Percentiles rank a stretch among this genome's conserved stretches.
Conservation (phyloP, 441 rosid genomes). For the Corymbia calophylla region DNA sequence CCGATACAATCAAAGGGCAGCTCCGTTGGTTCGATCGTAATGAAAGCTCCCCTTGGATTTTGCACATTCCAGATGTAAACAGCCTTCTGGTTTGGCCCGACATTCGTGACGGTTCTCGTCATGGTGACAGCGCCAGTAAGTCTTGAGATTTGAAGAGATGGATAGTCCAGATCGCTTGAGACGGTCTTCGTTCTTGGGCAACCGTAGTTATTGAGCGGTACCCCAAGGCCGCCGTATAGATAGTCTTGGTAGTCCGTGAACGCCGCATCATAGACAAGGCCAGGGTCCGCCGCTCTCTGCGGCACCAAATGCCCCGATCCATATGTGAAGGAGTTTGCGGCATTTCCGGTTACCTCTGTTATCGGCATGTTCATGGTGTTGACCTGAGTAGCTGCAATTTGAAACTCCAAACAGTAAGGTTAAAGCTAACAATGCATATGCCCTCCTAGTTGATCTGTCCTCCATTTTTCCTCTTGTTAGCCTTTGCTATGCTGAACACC, state of each 20-base stretch:
- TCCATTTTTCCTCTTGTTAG: too few relatives aligned
- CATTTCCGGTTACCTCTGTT: constrained; percentile 25
- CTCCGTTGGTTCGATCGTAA: constrained; percentile 34
- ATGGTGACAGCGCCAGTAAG: constrained; percentile 22
- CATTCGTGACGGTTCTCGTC: constrained; percentile 59
- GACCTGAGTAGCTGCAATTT: constrained; percentile 33
- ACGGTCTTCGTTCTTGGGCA: constrained; percentile 32
- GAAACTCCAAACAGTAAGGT: background rate
- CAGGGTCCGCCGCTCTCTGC: constrained; percentile 58
- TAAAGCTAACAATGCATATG: background rate
- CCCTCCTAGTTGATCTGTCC: too few relatives aligned
- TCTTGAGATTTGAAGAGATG: constrained; percentile 40
- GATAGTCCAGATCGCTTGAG: constrained; percentile 48
- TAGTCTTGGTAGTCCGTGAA: constrained; percentile 42
- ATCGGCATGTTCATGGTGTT: constrained; percentile 40
- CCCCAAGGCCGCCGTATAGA: constrained; percentile 40
- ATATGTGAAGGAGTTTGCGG: constrained; percentile 42
- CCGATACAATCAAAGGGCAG: constrained; percentile 31
- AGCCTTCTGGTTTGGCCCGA: constrained; percentile 20
- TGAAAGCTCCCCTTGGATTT: constrained; percentile 35
- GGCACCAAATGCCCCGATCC: constrained; percentile 70
- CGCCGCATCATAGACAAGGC: constrained; percentile 61
- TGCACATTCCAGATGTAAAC: constrained; percentile 25
- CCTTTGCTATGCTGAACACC: too few relatives aligned
- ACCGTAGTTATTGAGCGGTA: constrained; percentile 7